phyloP scores from a whole-genome alignment of 225 moss, liverwort and hornwort species.

The Sphagnum contortum region DNA sequence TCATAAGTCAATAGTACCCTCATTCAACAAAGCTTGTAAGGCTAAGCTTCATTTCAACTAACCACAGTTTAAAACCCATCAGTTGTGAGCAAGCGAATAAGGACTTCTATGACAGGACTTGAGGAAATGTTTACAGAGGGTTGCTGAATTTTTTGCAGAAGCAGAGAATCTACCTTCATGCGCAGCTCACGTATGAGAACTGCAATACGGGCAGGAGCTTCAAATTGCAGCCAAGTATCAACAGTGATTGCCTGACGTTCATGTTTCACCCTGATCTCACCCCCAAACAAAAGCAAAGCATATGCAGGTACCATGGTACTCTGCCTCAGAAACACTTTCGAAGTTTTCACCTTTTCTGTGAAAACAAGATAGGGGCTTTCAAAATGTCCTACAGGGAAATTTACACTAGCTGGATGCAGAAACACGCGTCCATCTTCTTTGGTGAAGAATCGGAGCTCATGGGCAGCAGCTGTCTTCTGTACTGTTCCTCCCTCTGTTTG shows the following conservation, averaged over 20 bases:
- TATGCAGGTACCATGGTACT: conserved; percentile 75
- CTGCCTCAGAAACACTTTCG: conserved; percentile 64
- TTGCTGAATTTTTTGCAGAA: conserved; percentile 55
- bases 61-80: conserved; percentile 49
- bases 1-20: too few relatives aligned
- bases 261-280: conserved; percentile 66
- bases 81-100: conserved; percentile 62
- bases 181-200: conserved; percentile 70
- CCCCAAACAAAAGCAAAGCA: conserved; percentile 64
- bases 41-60: too few relatives aligned
- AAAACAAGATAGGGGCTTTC: conserved; percentile 75
- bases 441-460: conserved; percentile 72
- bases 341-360: conserved; percentile 68
- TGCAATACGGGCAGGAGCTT: conserved; percentile 71
- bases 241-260: conserved; percentile 62
- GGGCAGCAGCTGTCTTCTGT: conserved; percentile 55
- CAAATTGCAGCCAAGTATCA: conserved; percentile 73
- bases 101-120: conserved; percentile 54
- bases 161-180: conserved; percentile 48
- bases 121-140: conserved; percentile 52
- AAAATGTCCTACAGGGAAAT: conserved; percentile 52
- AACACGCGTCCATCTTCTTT: conserved; percentile 72
- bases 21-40: too few relatives aligned
- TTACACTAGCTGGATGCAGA: conserved; percentile 60
- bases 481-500: conserved; percentile 72